Evolutionary conservation across 805 yeast species (phyloP).

Genomic region (Pachysolen tannophilus): DNA sequence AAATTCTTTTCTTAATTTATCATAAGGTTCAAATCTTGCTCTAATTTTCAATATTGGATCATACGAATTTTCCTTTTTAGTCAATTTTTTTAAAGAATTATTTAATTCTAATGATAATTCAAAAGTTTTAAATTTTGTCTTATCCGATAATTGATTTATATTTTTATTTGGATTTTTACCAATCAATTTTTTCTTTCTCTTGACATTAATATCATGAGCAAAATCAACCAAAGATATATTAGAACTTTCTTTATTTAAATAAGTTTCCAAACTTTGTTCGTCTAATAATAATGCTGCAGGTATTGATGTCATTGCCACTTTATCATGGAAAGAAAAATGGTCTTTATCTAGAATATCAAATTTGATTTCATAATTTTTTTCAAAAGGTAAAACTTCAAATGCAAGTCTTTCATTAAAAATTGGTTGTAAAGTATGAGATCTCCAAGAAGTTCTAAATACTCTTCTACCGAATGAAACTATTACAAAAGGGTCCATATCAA

Average conservation of each 20-base stretch:
- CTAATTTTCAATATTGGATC: conserved; percentile 50
- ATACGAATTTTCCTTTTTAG: conserved; percentile 28
- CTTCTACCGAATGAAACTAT: conserved; percentile 85
- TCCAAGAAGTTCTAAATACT: conserved; percentile 79
- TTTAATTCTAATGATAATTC: conserved; percentile 22
- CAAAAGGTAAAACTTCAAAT: conserved; percentile 66
- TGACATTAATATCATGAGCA: conserved; percentile 10
- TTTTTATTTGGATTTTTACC: conserved; percentile 22
- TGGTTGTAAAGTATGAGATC: conserved; percentile 77
- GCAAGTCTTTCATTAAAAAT: conserved; percentile 73
- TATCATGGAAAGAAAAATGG: conserved; percentile 72
- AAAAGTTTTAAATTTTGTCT: conserved; percentile 34
- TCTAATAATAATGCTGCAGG: conserved; percentile 33
- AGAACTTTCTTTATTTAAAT: conserved; percentile 1
- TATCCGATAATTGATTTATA: conserved; percentile 26
- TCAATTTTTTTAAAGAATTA: conserved; percentile 22
- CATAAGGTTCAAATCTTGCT: conserved; percentile 62
- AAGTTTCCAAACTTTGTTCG: conserved; percentile 7
- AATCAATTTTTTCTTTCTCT: conserved; percentile 11
- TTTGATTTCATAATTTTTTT: conserved; percentile 54
- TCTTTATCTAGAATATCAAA: conserved; percentile 82
- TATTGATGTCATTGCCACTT: conserved; percentile 60
- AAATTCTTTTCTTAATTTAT: conserved; percentile 52
- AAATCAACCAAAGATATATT: conserved; percentile 10
- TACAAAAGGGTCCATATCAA: conserved; percentile 96